Evolutionary conservation across 2,329 filamentous ascomycete genomes (phyloP), one percentile per base, ranked within the genome.

Genomic region (Knufia petricola): DNA sequence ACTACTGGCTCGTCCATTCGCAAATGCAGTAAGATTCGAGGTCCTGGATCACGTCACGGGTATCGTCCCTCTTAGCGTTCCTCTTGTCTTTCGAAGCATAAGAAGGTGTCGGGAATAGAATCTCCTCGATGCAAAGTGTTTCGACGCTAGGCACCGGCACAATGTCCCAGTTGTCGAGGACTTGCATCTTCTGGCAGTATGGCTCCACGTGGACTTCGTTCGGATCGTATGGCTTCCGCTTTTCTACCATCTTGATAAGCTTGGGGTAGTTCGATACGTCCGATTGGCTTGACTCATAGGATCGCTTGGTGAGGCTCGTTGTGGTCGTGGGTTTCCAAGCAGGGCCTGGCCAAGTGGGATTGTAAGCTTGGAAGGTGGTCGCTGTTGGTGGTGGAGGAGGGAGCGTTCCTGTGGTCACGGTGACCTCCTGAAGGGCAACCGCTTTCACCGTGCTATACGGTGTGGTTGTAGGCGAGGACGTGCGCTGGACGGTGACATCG

Each of bases 161-260:
- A 28, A 75, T 60, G 7, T 62, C 57, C 24, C 74, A 74, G 53
- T 79, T 68, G 41, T 74, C 63, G 48, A 78, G 64, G 10, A 84
- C 69, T 52, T 76, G 68, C 72, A 82, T 82, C 59, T 82, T 75
- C 58, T 82, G 72, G 59, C 81, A 85, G 61, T 82, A 84, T 44
- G 69, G 58, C 9, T 59, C 53, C 4, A 66, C 61, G 28, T 62
- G 62, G 7, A 68, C 61, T 4, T 68, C 64, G 24, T 15, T 24
- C 6, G 17, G 17, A 37, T 69, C 65, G 12, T 52, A 50, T 6
- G 69, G 64, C 15, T 76, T 60, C 20, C 81, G 74, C 45, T 79
- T 76, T 63, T 85, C 81, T 61, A 82, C 77, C 39, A 85, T 71
- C 63, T 84, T 84, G 58, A 84, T 70, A 21, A 77, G 69, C 44